Percentiles rank a stretch among this genome's conserved stretches.
Evolutionary conservation across 164 flowering plant species (phyloP).

Genomic region (Vitis riparia): DNA sequence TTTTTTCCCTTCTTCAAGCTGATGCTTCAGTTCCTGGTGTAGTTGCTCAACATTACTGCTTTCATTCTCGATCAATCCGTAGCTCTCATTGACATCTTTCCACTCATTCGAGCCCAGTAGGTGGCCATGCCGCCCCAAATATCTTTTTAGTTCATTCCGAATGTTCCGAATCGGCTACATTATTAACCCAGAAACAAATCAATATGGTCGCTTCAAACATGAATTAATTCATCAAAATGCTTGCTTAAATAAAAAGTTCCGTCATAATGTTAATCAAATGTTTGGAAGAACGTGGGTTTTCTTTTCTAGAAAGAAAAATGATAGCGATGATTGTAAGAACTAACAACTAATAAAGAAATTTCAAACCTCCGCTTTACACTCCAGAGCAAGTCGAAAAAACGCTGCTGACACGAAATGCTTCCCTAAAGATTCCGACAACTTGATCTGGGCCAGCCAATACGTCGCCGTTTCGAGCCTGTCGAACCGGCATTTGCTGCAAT

Average conservation of each 20-base stretch:
- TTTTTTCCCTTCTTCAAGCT: too few species aligned
- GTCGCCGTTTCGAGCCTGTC: slow-evolving; percentile 43
- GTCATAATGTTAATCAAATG: too few species aligned
- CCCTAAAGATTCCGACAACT: slow-evolving; percentile 38
- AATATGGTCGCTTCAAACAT: neutral
- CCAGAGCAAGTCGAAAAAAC: slow-evolving; percentile 42
- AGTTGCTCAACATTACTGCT: neutral
- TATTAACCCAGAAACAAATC: neutral
- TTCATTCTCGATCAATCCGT: slow-evolving; percentile 24
- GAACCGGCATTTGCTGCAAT: slow-evolving; percentile 46
- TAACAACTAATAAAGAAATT: neutral
- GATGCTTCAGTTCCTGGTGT: neutral
- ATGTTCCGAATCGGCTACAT: slow-evolving; percentile 25
- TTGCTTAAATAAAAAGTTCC: too few species aligned
- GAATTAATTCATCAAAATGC: too few species aligned
- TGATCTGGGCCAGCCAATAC: slow-evolving; percentile 52
- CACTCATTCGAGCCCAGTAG: slow-evolving; percentile 21
- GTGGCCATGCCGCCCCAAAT: slow-evolving; percentile 29
- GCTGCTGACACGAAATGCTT: slow-evolving; percentile 43
- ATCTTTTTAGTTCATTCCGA: slow-evolving; percentile 29
- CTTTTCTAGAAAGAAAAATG: too few species aligned
- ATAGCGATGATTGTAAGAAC: too few species aligned
- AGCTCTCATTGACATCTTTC: slow-evolving; percentile 26
- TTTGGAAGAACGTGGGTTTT: too few species aligned
- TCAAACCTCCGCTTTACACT: slow-evolving; percentile 42